phyloP scores from a whole-genome alignment of 768 basidiomycete genomes.

The Chlorophyllum brunneum region DNA sequence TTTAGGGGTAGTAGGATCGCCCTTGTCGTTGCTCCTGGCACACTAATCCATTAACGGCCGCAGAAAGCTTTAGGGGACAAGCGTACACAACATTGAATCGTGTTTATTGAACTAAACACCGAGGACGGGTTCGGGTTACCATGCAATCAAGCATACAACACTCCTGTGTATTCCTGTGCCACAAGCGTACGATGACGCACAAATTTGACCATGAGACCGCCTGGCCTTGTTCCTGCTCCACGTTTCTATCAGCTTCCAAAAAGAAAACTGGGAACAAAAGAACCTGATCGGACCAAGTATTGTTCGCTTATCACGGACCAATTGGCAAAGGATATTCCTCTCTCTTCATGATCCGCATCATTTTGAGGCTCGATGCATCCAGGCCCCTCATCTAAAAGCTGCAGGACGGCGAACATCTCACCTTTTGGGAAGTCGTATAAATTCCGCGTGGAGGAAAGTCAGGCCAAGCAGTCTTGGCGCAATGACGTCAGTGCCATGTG shows the following conservation, averaged over 20 bases:
- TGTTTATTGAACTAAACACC: too few relatives aligned
- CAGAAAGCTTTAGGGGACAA: background rate
- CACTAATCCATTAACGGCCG: too few relatives aligned
- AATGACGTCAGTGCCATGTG: conserved; percentile 2
- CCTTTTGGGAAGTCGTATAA: too few relatives aligned
- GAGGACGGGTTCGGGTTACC: too few relatives aligned
- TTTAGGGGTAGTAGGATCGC: background rate
- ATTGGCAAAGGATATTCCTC: background rate
- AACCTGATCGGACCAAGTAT: background rate
- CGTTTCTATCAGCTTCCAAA: background rate
- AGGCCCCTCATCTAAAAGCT: background rate
- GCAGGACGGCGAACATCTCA: too few relatives aligned
- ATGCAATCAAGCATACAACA: background rate
- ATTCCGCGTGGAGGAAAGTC: too few relatives aligned
- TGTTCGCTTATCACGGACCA: background rate
- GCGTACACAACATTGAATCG: too few relatives aligned
- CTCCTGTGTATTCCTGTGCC: background rate
- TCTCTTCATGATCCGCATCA: conserved; percentile 6
- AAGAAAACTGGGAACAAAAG: background rate
- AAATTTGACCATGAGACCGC: background rate
- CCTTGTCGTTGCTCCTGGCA: background rate
- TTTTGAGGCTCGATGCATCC: background rate
- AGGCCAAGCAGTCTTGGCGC: too few relatives aligned
- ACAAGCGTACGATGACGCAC: background rate
- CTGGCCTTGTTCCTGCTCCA: background rate